Evolutionary conservation across 176 grass and related monocot species (phyloP), one percentile per base, ranked within the genome.

Genomic region (Triticum urartu): DNA sequence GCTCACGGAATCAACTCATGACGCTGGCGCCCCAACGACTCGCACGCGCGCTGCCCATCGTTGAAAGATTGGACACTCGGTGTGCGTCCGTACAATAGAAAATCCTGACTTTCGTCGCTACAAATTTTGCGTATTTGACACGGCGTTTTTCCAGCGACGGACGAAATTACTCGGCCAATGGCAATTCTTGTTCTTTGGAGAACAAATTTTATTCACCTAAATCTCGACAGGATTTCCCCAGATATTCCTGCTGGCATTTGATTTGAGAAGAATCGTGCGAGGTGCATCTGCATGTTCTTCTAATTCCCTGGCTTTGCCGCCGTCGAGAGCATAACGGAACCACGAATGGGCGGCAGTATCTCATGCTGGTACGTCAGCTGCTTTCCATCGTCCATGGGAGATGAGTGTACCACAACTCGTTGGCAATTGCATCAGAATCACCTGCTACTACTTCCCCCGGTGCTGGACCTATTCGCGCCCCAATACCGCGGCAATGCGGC

Each of bases 381-480:
- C 76, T 56, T 73, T 75, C 17, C 45, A 5, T 15, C 30, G 5
- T 76, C 18, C 47, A 61, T 89, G 83, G 48, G 25, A 21, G 83
- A 21, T 86, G 83, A 90, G 17, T 70, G 88, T 82, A 52, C 21
- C 38, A 7, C 68, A 18, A 77, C 72, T 78, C 22, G 72, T 18
- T 52, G 3, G 45, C 15, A 68, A 47, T 81, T 54, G 79, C 7
- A 84, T 60, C 84, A 25, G 80, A 90, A 74, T 87, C 84, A 74
- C 32, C 12, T n/a, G 43, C 72, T 52, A 73, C 68, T 11, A 58
- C 22, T 38, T 74, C 64, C 79, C 9, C 39, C 7, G n/a, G 61
- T 77, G 69, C 5, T 70, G 72, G 52, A 63, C 52, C 54, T 45
- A 68, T 76, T 63, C 69, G 24, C 35, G 20, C 38, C 71, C 84